Evolutionary conservation across 2,329 filamentous ascomycete genomes (phyloP).

Genomic region (Mariannaea elegans): DNA sequence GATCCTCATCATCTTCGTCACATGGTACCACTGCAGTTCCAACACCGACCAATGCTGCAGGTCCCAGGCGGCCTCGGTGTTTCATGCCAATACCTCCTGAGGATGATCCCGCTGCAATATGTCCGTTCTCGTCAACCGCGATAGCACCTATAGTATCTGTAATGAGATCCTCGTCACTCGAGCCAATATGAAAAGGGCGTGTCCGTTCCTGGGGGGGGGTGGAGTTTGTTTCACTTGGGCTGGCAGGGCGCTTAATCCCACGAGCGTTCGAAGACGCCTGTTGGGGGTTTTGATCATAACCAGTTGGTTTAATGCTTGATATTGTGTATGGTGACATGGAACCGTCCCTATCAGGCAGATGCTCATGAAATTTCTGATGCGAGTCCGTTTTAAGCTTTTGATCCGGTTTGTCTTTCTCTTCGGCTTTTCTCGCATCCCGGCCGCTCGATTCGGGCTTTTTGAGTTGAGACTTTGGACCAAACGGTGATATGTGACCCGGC

Average conservation of each 20-base stretch:
- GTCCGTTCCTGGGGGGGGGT: slow-evolving; percentile 25
- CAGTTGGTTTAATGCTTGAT: background rate
- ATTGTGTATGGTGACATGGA: slow-evolving; percentile 23
- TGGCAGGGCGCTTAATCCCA: slow-evolving; percentile 48
- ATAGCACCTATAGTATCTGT: slow-evolving; percentile 97
- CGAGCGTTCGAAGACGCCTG: slow-evolving; percentile 33
- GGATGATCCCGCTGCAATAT: slow-evolving; percentile 93
- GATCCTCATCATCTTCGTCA: slow-evolving; percentile 74
- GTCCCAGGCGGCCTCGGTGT: slow-evolving; percentile 88
- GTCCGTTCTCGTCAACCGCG: slow-evolving; percentile 84
- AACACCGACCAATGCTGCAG: slow-evolving; percentile 90
- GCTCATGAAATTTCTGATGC: slow-evolving; percentile 11
- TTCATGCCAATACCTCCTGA: slow-evolving; percentile 99
- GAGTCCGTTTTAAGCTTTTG: slow-evolving; percentile 2
- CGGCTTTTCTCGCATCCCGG: slow-evolving; percentile 7
- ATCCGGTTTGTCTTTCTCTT: slow-evolving; percentile 10
- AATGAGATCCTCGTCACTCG: slow-evolving; percentile 67
- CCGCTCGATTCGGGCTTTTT: slow-evolving; percentile 20
- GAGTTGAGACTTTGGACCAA: slow-evolving; percentile 13
- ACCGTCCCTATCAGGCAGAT: slow-evolving; percentile 27
- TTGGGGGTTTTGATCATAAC: slow-evolving; percentile 7
- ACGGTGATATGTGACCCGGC: slow-evolving; percentile 13
- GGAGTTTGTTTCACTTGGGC: slow-evolving; percentile 25
- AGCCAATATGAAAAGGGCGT: slow-evolving; percentile 30
- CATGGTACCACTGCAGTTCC: slow-evolving; percentile 89